These are phyloP conservation scores for Sclerotinia subarctica DNA, from an alignment of 2,329 filamentous ascomycete genomes.

Conservation along the genomic window DNA sequence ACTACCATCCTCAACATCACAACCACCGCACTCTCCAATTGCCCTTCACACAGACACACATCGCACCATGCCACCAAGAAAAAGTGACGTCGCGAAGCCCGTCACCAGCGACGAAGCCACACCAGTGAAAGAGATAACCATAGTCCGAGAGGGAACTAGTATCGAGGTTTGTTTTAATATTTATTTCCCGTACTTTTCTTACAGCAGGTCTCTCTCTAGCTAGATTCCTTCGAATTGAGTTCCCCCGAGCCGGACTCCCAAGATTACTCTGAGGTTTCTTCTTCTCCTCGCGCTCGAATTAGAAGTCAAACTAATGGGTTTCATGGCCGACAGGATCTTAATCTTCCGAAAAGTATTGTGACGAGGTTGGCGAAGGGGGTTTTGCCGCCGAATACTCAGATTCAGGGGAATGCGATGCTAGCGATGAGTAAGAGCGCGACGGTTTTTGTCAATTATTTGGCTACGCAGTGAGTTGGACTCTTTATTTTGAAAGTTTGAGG, in stretches of 20 bases:
- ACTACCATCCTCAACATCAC: not conserved
- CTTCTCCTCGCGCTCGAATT: not conserved
- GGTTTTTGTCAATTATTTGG: slow-evolving; percentile 79
- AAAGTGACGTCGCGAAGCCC: slow-evolving; percentile 51
- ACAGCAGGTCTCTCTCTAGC: not conserved
- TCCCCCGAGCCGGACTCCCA: too few species aligned
- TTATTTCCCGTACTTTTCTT: not conserved
- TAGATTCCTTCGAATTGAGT: not conserved
- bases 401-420: slow-evolving; percentile 76
- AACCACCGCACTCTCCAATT: slow-evolving; percentile 2
- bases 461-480: slow-evolving; percentile 59
- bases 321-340: slow-evolving; percentile 60
- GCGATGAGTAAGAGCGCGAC: slow-evolving; percentile 79
- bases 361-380: slow-evolving; percentile 77
- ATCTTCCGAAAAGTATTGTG: slow-evolving; percentile 76
- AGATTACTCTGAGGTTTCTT: not conserved
- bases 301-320: not conserved
- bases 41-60: not conserved
- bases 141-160: slow-evolving; percentile 35
- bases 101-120: slow-evolving; percentile 43
- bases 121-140: slow-evolving; percentile 30
- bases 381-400: slow-evolving; percentile 75
- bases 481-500: not conserved
- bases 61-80: slow-evolving; percentile 53
- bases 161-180: slow-evolving; percentile 49